A percentile compares a stretch with the other conserved stretches of the same genome.
Conservation (phyloP, 352 stramenopile species). For the Globisporangium recalcitrans region DNA sequence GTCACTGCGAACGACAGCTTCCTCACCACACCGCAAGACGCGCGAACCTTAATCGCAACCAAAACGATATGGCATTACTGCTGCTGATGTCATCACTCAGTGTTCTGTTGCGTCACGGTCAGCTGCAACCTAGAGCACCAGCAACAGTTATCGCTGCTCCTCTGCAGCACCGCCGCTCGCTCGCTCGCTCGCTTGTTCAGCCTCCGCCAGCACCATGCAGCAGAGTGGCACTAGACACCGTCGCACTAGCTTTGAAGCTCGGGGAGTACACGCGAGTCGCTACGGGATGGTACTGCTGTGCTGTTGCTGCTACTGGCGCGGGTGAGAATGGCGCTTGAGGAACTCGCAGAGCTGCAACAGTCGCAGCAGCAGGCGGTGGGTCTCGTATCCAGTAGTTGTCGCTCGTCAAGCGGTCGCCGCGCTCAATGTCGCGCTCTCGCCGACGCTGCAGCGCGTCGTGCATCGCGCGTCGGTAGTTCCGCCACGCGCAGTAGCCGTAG, state of each 20-base stretch:
- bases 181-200: neutral
- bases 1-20: neutral
- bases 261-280: constrained; percentile 8
- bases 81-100: neutral
- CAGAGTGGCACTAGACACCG: neutral
- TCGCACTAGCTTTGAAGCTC: neutral
- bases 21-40: neutral
- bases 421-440: constrained; percentile 24
- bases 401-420: constrained; percentile 11
- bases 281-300: neutral
- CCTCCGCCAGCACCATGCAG: neutral
- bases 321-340: neutral
- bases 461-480: constrained; percentile 30
- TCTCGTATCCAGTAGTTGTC: constrained; percentile 33
- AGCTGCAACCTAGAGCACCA: neutral
- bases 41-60: neutral
- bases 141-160: neutral
- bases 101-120: neutral
- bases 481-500: constrained; percentile 30
- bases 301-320: neutral
- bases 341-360: neutral
- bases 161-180: neutral
- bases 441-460: constrained; percentile 21
- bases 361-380: neutral
- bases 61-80: neutral